Evolutionary conservation across 106 monocot species (phyloP).

Genomic region (Posidonia australis): DNA sequence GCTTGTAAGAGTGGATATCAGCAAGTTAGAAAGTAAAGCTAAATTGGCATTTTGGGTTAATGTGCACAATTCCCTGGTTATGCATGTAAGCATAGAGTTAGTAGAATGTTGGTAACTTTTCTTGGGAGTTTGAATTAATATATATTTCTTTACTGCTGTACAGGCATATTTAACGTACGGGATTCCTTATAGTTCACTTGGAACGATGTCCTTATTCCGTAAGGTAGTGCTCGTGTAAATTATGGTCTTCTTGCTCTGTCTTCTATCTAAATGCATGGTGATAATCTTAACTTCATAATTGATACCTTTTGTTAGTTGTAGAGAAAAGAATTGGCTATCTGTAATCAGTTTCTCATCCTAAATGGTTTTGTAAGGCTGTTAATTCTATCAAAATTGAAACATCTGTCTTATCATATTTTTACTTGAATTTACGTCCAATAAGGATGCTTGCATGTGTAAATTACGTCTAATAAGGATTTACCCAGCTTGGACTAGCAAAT

Average conservation of each 20-base stretch:
- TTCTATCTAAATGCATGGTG: background rate
- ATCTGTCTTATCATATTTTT: too few species aligned
- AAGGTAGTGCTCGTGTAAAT: slow-evolving; percentile 36
- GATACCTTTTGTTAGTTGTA: background rate
- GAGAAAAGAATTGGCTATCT: background rate
- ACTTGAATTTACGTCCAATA: too few species aligned
- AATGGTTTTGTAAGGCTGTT: too few species aligned
- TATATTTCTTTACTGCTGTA: slow-evolving; percentile 7
- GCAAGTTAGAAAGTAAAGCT: slow-evolving; percentile 30
- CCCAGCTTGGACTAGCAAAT: background rate
- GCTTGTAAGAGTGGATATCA: slow-evolving; percentile 52
- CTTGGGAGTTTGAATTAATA: background rate
- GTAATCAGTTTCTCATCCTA: background rate
- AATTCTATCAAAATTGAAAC: too few species aligned
- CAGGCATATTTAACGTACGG: slow-evolving; percentile 71
- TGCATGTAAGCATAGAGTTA: slow-evolving; percentile 48
- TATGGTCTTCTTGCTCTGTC: background rate
- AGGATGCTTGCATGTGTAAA: background rate
- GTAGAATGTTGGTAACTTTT: background rate
- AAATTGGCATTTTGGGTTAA: slow-evolving; percentile 90
- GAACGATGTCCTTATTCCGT: slow-evolving; percentile 61
- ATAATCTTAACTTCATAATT: background rate
- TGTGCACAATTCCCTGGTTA: slow-evolving; percentile 71
- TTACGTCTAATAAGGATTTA: too few species aligned
- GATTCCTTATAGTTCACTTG: slow-evolving; percentile 41